Evolutionary conservation across 2,329 filamentous ascomycete species (phyloP).

Genomic region (Claviceps paspali): DNA sequence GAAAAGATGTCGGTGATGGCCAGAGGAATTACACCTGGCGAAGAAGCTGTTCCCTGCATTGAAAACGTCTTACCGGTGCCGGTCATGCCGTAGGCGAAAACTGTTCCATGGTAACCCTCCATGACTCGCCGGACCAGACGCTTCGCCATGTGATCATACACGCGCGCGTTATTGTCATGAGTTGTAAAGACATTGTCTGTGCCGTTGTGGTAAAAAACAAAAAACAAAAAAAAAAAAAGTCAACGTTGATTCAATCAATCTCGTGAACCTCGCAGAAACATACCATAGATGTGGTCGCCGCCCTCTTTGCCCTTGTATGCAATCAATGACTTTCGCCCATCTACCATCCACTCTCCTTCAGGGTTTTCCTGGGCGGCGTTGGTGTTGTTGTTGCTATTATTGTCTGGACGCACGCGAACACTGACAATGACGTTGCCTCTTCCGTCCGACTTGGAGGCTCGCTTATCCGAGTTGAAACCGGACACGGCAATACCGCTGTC

Average conservation of each 20-base stretch:
- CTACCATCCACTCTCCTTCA: conserved; percentile 84
- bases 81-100: conserved; percentile 98
- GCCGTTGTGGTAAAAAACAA: conserved; percentile 2
- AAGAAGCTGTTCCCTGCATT: conserved; percentile 95
- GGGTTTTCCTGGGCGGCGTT: conserved; percentile 39
- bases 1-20: conserved; percentile 99
- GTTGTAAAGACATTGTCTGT: conserved; percentile 92
- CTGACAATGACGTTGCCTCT: conserved; percentile 96
- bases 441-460: conserved; percentile 44
- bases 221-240: conserved; percentile 11
- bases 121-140: conserved; percentile 89
- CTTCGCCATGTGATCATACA: conserved; percentile 90
- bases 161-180: conserved; percentile 83
- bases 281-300: conserved; percentile 86
- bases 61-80: conserved; percentile 98
- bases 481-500: conserved; percentile 14
- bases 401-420: conserved; percentile 80
- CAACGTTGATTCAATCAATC: too few relatives aligned
- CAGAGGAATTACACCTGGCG: conserved; percentile 88
- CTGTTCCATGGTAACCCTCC: conserved; percentile 97
- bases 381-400: conserved; percentile 19
- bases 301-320: conserved; percentile 78
- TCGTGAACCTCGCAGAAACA: conserved; percentile 19
- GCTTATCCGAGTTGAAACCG: conserved; percentile 25
- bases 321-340: conserved; percentile 67